Conservation (phyloP, 2,329 filamentous ascomycete species). For the Fusarium circinatum region DNA sequence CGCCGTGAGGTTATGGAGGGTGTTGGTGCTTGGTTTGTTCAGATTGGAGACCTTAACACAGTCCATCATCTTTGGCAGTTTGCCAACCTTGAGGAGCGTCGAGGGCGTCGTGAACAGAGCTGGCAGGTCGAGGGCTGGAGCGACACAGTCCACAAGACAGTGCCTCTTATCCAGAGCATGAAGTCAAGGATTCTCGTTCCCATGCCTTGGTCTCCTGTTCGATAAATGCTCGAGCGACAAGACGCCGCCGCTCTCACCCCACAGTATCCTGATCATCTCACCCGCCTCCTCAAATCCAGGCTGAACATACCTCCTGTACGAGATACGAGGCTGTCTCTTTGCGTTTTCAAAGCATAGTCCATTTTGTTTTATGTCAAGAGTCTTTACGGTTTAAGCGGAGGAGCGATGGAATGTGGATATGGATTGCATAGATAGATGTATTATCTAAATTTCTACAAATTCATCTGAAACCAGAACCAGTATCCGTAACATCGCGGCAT, state of each 20-base stretch:
- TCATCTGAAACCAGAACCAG: conserved; percentile 19
- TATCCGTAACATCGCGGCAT: not conserved
- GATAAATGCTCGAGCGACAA: conserved; percentile 57
- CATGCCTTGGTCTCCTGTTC: conserved; percentile 96
- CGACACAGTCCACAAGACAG: conserved; percentile 97
- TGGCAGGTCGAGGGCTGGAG: conserved; percentile 97
- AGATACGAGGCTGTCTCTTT: conserved; percentile 24
- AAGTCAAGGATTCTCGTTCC: conserved; percentile 92
- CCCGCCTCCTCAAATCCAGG: not conserved
- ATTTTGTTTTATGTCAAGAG: conserved; percentile 22
- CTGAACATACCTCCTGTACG: conserved; percentile 11
- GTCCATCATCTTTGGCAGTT: conserved; percentile 99
- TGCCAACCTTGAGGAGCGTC: conserved; percentile 93
- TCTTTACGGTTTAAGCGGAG: conserved; percentile 21
- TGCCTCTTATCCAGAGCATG: conserved; percentile 96
- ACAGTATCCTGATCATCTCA: not conserved
- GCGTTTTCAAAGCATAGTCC: conserved; percentile 26
- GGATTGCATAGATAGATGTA: conserved; percentile 44
- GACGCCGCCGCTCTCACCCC: not conserved
- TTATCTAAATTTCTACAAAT: conserved; percentile 36
- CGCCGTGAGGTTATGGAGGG: conserved; percentile 98
- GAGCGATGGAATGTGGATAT: conserved; percentile 38
- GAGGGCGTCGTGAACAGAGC: conserved; percentile 89
- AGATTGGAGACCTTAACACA: conserved; percentile 96
- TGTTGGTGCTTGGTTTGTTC: conserved; percentile 97